Percentiles rank a stretch among this genome's conserved stretches.
Conservation (phyloP, 768 basidiomycete genomes). For the Chalciporus chontae region DNA sequence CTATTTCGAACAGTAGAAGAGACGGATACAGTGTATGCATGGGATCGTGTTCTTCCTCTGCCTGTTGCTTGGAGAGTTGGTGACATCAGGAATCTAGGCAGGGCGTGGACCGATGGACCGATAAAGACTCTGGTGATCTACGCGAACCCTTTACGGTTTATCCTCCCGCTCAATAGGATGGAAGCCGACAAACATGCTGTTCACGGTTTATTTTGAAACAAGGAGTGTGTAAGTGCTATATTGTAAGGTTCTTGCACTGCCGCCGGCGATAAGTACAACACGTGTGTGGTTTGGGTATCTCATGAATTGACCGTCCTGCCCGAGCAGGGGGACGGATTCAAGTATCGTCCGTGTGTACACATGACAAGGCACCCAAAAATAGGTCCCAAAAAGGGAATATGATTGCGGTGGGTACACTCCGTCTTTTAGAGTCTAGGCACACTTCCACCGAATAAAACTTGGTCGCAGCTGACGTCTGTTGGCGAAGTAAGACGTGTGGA, state of each 20-base stretch:
- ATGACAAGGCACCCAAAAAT: not conserved
- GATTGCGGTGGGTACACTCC: not conserved
- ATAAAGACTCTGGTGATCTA: not conserved
- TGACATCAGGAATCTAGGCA: not conserved
- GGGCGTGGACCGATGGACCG: not conserved
- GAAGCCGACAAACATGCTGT: conserved; percentile 5
- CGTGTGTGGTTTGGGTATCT: not conserved
- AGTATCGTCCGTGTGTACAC: not conserved
- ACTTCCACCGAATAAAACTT: conserved; percentile 7
- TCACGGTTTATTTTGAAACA: not conserved
- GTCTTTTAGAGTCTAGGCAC: not conserved
- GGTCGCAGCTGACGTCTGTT: not conserved
- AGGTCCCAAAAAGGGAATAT: not conserved
- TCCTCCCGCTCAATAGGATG: conserved; percentile 9
- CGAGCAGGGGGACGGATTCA: not conserved
- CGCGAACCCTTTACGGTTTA: not conserved
- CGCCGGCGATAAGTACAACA: not conserved
- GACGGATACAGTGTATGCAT: not conserved
- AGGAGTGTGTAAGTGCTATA: not conserved
- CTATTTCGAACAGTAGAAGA: not conserved
- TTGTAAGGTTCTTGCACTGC: not conserved
- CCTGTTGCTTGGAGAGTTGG: not conserved
- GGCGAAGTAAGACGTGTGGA: conserved; percentile 1
- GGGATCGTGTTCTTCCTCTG: not conserved
- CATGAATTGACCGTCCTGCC: not conserved